A percentile compares a stretch with the other conserved stretches of the same genome.
phyloP scores from a whole-genome alignment of 148 eudicot genomes.

The Nepenthes gracilis region DNA sequence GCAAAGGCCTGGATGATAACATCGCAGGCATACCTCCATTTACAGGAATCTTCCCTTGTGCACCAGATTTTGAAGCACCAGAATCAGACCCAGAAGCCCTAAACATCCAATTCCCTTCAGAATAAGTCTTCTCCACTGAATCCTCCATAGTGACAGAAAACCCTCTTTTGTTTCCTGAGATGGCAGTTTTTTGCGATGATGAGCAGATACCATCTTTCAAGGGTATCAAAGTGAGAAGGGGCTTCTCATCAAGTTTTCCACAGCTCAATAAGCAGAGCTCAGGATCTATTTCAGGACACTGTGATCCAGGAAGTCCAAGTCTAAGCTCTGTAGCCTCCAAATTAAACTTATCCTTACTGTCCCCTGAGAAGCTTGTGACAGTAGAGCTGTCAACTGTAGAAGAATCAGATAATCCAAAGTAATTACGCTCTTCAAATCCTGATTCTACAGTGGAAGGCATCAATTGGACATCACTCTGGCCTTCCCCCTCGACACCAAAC shows the following conservation, averaged over 20 bases:
- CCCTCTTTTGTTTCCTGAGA: conserved; percentile 79
- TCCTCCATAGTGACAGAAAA: conserved; percentile 42
- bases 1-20: conserved; percentile 19
- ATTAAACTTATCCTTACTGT: conserved; percentile 43
- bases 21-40: conserved; percentile 21
- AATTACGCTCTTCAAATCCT: conserved; percentile 59
- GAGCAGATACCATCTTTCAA: conserved; percentile 42
- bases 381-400: conserved; percentile 77
- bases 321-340: conserved; percentile 87
- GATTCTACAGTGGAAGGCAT: conserved; percentile 36
- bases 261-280: conserved; percentile 32
- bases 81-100: conserved; percentile 29
- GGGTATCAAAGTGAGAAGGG: conserved; percentile 72
- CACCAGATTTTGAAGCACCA: conserved; percentile 17
- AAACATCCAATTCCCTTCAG: conserved; percentile 51
- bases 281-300: conserved; percentile 65
- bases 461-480: conserved; percentile 22
- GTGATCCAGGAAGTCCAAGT: conserved; percentile 92
- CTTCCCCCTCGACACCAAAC: conserved; percentile 61
- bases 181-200: conserved; percentile 33
- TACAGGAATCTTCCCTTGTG: conserved; percentile 30
- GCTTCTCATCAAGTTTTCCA: conserved; percentile 68
- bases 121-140: conserved; percentile 11
- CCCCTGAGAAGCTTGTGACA: conserved; percentile 38
- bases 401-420: conserved; percentile 71